phyloP scores from a whole-genome alignment of 768 basidiomycete genomes.

The Megacollybia marginata region DNA sequence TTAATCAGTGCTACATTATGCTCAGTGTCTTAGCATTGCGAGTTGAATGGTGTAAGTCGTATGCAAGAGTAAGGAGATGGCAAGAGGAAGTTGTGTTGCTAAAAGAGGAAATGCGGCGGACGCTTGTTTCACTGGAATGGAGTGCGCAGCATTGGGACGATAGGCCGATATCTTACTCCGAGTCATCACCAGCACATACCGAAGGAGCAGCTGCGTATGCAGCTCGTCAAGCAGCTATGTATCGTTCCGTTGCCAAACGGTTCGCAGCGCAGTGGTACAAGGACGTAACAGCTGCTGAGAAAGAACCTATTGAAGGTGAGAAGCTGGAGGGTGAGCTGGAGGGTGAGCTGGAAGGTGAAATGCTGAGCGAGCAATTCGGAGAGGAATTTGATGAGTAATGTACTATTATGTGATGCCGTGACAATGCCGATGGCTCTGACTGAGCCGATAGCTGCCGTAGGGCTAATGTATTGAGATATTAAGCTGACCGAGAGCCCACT shows the following conservation, averaged over 20 bases:
- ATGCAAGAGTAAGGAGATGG: neutral
- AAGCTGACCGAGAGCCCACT: too few relatives aligned
- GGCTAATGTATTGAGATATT: too few relatives aligned
- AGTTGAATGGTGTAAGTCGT: conserved; percentile 2
- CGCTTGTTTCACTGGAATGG: neutral
- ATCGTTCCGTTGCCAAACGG: neutral
- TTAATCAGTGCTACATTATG: neutral
- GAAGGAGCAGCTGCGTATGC: neutral
- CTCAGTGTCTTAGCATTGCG: neutral
- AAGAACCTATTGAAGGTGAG: too few relatives aligned
- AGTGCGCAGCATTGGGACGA: neutral
- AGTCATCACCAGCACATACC: neutral
- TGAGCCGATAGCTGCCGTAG: too few relatives aligned
- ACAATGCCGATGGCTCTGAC: too few relatives aligned
- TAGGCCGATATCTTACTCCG: neutral
- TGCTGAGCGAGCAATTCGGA: too few relatives aligned
- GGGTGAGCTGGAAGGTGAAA: too few relatives aligned
- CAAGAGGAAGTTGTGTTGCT: conserved; percentile 1
- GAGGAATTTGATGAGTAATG: too few relatives aligned
- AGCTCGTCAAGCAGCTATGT: neutral
- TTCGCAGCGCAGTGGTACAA: neutral
- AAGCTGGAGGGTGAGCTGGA: too few relatives aligned
- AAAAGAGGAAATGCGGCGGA: conserved; percentile 1
- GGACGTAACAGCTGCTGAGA: too few relatives aligned
- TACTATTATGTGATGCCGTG: too few relatives aligned